Conservation (phyloP, 2,329 filamentous ascomycete genomes). For the Pleomassaria siparia region DNA sequence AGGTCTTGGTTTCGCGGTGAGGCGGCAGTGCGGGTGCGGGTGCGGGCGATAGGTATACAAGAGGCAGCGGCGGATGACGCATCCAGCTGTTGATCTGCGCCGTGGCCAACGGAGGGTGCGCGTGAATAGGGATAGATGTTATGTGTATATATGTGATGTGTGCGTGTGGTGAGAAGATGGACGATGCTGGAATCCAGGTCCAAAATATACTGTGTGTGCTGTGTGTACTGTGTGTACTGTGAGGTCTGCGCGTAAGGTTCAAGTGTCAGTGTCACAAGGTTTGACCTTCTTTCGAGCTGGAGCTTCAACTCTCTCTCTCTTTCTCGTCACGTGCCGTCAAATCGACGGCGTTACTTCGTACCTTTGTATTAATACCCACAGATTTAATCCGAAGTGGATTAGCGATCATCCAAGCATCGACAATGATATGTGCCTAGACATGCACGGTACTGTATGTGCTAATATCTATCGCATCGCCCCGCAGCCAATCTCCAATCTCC, state of each 20-base stretch:
- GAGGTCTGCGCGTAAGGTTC: neutral
- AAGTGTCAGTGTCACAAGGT: neutral
- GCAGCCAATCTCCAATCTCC: too few relatives aligned
- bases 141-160: neutral
- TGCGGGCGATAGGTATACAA: constrained; percentile 13
- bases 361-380: too few relatives aligned
- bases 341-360: neutral
- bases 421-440: too few relatives aligned
- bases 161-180: neutral
- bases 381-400: too few relatives aligned
- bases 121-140: neutral
- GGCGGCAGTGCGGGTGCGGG: constrained; percentile 31
- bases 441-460: too few relatives aligned
- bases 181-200: neutral
- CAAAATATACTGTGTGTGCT: too few relatives aligned
- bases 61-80: constrained; percentile 36
- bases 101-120: neutral
- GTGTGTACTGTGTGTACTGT: too few relatives aligned
- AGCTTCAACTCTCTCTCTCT: neutral
- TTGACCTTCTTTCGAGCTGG: neutral
- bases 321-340: neutral
- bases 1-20: constrained; percentile 31
- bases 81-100: constrained; percentile 17
- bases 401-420: too few relatives aligned
- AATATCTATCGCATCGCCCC: too few relatives aligned